Evolutionary conservation across 768 basidiomycete species (phyloP), one percentile per base, ranked within the genome.

Genomic region (Ephemerocybe angulata): DNA sequence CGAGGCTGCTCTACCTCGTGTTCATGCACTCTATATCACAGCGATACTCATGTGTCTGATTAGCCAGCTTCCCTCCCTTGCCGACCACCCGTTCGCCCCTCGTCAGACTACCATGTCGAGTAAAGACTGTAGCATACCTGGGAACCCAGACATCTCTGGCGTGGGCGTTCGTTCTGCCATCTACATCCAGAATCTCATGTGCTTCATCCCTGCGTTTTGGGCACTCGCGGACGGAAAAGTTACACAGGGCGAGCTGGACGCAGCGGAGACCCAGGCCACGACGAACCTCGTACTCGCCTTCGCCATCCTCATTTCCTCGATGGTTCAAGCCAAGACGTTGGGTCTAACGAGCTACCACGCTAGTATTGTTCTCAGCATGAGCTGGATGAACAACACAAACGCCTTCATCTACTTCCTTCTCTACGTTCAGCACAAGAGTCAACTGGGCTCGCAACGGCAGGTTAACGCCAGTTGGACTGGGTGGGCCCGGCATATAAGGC

Each of bases 161-260:
- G 58, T 66, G 28, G 65, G 66, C 11, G 64, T 70, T n/a, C 65
- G 67, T 10, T 43, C 49, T 6, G 61, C 69, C 0, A 64, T 67
- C 41, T 69, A 70, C 52, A 50, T 56, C 3, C 69, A 69, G 38
- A 64, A 60, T 40, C 30, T 67, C 0, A 53, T 69, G 24, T 56
- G 60, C 40, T 64, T 69, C 40, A 48, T 62, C 4, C 63, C 65
- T 3, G 64, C 63, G 4, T 2, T 67, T 12, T 56, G 28, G 10
- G 61, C 60, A 10, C 58, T 65, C 12, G 44, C 30, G 15, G 65
- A 67, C 28, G 52, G 61, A 13, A 12, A 63, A 19, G 60, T 70
- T 12, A 48, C 57, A 2, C 11, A 41, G 3, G 52, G 55, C 37
- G 67, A 68, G 42, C 48, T 67, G 25, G 40, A 60, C 5, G 21